Evolutionary conservation across 148 eudicot species (phyloP).

Genomic region (Chenopodium berlandieri): DNA sequence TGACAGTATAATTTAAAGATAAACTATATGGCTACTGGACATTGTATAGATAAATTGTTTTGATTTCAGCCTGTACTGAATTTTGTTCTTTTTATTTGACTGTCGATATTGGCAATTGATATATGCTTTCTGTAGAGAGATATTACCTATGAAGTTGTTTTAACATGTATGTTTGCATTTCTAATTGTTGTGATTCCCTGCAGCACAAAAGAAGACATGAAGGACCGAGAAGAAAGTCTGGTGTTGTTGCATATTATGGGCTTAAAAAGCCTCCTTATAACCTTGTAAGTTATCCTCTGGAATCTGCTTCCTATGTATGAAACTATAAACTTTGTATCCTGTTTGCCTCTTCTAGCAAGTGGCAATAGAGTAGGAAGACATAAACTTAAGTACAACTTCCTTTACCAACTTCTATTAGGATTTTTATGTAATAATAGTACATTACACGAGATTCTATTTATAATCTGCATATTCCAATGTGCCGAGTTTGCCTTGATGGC

Average conservation of each 20-base stretch:
- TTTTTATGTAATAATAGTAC: neutral
- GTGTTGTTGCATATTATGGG: conserved; percentile 70
- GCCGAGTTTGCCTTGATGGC: neutral
- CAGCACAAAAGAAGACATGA: conserved; percentile 35
- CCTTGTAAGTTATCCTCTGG: conserved; percentile 54
- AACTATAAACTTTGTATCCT: neutral
- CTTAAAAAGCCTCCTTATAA: conserved; percentile 71
- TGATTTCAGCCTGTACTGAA: neutral
- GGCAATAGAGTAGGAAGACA: neutral
- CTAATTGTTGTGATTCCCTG: conserved; percentile 5
- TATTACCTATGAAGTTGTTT: neutral
- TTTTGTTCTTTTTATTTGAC: no score
- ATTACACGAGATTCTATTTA: neutral
- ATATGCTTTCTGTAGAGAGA: neutral
- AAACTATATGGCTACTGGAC: no score
- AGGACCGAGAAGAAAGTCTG: conserved; percentile 29
- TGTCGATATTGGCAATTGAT: neutral
- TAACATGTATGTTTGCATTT: conserved; percentile 4
- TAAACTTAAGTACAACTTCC: neutral
- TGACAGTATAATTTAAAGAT: no score
- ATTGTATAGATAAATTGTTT: neutral
- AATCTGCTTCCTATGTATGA: neutral
- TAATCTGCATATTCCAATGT: neutral
- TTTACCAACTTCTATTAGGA: neutral
- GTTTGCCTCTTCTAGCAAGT: neutral